Base-by-base conservation (phyloP, 164 flowering plant species). In the Hamamelis virginiana region DNA sequence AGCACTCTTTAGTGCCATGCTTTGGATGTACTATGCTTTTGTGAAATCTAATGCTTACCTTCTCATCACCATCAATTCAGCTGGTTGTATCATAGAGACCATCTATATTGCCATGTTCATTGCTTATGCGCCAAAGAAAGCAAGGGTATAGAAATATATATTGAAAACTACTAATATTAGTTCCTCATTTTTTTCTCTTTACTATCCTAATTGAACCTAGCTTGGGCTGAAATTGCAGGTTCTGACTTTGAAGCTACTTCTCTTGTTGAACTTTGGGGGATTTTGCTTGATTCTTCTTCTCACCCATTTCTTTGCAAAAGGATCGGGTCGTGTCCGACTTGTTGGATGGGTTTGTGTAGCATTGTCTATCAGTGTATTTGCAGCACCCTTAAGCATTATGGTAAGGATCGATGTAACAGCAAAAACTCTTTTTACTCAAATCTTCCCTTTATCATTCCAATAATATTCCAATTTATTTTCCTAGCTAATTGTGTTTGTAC, bases 331-430 rank as follows among this genome's bases (percentile, higher is more conserved):
- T 1, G 63, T 74, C 8, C 47, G 26, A 9, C 73, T 80, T 58
- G 64, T 85, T 28, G 91, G 91, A 50, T 83, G 87, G 83, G 16
- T 83, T 64, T 85, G 85, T 67, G 82, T 74, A 22, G 72, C 53
- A 58, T 56, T 87, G 62, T 53, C 83, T 4, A 70, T 69, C 0
- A 58, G 75, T 19, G 84, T 83, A 0, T 87, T 85, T 51, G 91
- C 86, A 2, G 85, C 88, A 10, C 91, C 91, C 64, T 61, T 87
- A n/a, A 82, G 84, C 59, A 73, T 80, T 8, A 71, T 87, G 76
- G 88, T 83, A 44, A 79, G 85, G 8, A 43, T 11, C 5, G 69
- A 43, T 1, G 8, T 19, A 27, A 10, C 45, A 9, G 21, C 45
- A 51, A 8, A 11, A 43, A 0, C 57, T n/a, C 33, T 33, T 4